Evolutionary conservation across 169 alveolate genomes (phyloP), one percentile per base, ranked within the genome.

Genomic region (Plasmodium adleri): DNA sequence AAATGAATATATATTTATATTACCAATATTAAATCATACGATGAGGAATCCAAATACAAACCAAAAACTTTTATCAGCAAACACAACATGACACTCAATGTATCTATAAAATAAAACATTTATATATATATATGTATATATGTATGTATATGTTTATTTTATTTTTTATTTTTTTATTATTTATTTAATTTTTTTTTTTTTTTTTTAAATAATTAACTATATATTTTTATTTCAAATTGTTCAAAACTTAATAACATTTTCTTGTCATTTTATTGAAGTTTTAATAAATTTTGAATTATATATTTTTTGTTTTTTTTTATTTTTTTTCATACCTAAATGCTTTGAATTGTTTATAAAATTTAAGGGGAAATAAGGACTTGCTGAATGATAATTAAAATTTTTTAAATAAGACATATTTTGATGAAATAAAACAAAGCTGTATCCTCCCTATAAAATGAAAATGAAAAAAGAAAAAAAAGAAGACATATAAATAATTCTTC

Each of bases 341-440:
- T 70, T 54, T 26, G 80, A n/a, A 58, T 49, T 13, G 7, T 8
- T 20, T 63, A 49, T 63, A 50, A 28, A 50, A 68, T 39, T 15
- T 59, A 68, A 56, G 22, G 91, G 85, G 26, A 56, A 43, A 10
- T n/a, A 15, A 47, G 24, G 47, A 39, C 72, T 58, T 52, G 74
- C 85, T 28, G 66, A 20, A 32, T 83, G 72, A 26, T 83, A 43
- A 70, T 59, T 70, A 58, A 70, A 83, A 56, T 70, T 68, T 67
- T 83, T 83, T 56, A 83, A 71, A 68, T 83, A 83, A 45, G 86
- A 54, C 9, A 73, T 71, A 28, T 83, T 83, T 70, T 71, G 83
- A 74, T 83, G 91, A 10, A 62, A 43, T n/a, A 71, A 49, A 47
- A 83, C 20, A 12, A 85, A 32, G 17, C 17, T 52, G 47, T 83